Evolutionary conservation across 2,329 filamentous ascomycete genomes (phyloP).

Genomic region (Verticillium albo-atrum): DNA sequence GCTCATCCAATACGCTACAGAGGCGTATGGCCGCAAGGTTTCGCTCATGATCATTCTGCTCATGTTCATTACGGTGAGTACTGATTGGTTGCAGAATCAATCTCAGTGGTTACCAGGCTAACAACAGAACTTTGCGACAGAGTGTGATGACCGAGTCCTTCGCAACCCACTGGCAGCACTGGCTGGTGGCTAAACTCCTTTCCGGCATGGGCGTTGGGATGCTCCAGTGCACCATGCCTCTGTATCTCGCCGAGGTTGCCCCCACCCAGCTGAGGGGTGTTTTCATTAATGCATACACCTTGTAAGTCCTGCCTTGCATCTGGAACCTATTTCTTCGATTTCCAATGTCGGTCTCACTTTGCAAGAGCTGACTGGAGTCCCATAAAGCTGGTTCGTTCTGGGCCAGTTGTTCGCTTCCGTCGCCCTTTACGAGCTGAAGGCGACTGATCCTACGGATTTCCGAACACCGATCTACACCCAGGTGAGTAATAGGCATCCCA

Average conservation of each 20-base stretch:
- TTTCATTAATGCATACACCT: conserved; percentile 31
- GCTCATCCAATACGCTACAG: conserved; percentile 24
- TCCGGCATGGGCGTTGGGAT: conserved; percentile 32
- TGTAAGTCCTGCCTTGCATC: conserved; percentile 18
- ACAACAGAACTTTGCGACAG: conserved; percentile 7
- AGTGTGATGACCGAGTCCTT: conserved; percentile 23
- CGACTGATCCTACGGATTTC: conserved; percentile 25
- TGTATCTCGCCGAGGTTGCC: conserved; percentile 33
- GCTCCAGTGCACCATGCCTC: conserved; percentile 32
- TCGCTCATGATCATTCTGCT: conserved; percentile 29
- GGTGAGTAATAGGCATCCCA: conserved; percentile 13
- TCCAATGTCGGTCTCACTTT: not conserved
- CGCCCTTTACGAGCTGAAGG: conserved; percentile 29
- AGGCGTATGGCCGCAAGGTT: conserved; percentile 27
- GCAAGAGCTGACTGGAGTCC: not conserved
- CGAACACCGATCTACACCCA: conserved; percentile 34
- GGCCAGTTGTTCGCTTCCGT: conserved; percentile 37
- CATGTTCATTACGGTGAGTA: conserved; percentile 21
- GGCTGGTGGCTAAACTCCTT: conserved; percentile 27
- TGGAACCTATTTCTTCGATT: too few species aligned
- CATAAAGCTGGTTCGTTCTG: conserved; percentile 34
- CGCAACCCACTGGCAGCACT: conserved; percentile 29
- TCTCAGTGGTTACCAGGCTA: conserved; percentile 7
- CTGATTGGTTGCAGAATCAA: not conserved
- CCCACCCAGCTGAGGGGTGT: conserved; percentile 33